These are phyloP conservation scores for Gonapodya sp. DNA, from an alignment of 192 early-diverging fungal species.

Conservation along the genomic window DNA sequence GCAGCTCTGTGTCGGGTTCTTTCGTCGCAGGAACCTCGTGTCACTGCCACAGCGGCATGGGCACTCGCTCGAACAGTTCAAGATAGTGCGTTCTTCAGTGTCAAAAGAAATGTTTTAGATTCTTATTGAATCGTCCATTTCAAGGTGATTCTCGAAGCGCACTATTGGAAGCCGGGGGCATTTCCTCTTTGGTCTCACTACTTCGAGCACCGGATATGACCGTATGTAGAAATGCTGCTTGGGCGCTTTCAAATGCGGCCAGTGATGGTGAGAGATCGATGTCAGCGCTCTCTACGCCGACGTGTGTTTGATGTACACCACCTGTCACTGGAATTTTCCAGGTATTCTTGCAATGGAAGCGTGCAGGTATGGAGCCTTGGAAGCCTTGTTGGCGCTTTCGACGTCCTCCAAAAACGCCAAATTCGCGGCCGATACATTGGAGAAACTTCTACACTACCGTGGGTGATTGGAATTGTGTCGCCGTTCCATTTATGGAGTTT, in stretches of 20 bases:
- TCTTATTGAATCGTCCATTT: too few species aligned
- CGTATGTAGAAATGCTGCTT: constrained; percentile 40
- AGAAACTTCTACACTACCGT: constrained; percentile 45
- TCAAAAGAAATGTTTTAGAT: not conserved
- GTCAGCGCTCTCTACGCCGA: not conserved
- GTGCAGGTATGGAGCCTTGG: constrained; percentile 35
- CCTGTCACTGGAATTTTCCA: constrained; percentile 12
- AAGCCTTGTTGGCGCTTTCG: constrained; percentile 31
- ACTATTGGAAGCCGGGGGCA: constrained; percentile 15
- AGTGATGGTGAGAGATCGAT: constrained; percentile 24
- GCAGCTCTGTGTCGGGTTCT: not conserved
- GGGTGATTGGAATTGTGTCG: constrained; percentile 10
- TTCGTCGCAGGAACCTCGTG: not conserved
- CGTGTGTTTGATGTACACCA: not conserved
- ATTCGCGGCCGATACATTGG: constrained; percentile 43
- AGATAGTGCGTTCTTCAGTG: constrained; percentile 18
- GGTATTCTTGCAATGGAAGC: constrained; percentile 34
- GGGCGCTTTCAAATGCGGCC: constrained; percentile 33
- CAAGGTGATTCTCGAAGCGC: constrained; percentile 12
- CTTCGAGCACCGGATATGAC: constrained; percentile 29
- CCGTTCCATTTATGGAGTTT: too few species aligned
- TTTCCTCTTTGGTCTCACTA: constrained; percentile 29
- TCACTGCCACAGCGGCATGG: constrained; percentile 16
- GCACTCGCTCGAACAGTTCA: constrained; percentile 23
- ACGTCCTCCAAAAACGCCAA: constrained; percentile 26